Evolutionary conservation across 805 yeast genomes (phyloP).

Genomic region (Zygosaccharomyces kombuchaensis): DNA sequence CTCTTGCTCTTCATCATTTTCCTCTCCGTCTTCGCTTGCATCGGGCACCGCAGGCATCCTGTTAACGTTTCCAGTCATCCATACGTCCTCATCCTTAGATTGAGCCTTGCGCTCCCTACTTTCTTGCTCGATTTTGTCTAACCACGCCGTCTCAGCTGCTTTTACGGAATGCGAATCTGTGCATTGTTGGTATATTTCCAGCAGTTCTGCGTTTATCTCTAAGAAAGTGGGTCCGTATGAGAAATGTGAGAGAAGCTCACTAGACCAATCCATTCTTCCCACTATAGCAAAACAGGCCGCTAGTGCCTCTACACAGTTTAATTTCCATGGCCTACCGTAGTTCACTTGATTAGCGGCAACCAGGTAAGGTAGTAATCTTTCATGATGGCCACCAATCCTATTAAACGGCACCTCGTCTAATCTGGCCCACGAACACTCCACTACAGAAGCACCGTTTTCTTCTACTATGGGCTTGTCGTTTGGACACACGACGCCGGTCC

Average conservation of each 20-base stretch:
- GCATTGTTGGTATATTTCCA: slow-evolving; percentile 72
- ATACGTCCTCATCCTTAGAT: slow-evolving; percentile 54
- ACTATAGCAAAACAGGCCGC: slow-evolving; percentile 97
- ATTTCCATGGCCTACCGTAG: slow-evolving; percentile 92
- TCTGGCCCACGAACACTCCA: slow-evolving; percentile 98
- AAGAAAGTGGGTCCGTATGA: slow-evolving; percentile 93
- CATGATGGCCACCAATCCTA: slow-evolving; percentile 87
- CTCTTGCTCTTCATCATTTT: slow-evolving; percentile 22
- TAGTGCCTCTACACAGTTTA: slow-evolving; percentile 94
- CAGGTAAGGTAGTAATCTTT: slow-evolving; percentile 81
- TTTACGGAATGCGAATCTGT: slow-evolving; percentile 73
- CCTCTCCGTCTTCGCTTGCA: slow-evolving; percentile 19
- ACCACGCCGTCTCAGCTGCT: slow-evolving; percentile 69
- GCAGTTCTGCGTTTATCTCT: slow-evolving; percentile 71
- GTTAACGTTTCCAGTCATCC: slow-evolving; percentile 78
- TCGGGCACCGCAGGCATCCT: slow-evolving; percentile 34
- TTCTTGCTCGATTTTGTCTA: slow-evolving; percentile 64
- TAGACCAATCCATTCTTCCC: slow-evolving; percentile 89
- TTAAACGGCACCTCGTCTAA: slow-evolving; percentile 94
- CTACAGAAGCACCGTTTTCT: slow-evolving; percentile 88
- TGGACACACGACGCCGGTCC: slow-evolving; percentile 85
- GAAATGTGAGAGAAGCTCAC: slow-evolving; percentile 66
- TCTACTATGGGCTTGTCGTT: slow-evolving; percentile 75
- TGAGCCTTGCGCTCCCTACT: slow-evolving; percentile 55
- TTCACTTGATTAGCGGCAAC: slow-evolving; percentile 97